A percentile compares a stretch with the other conserved stretches of the same genome.
phyloP scores from a whole-genome alignment of 2,329 filamentous ascomycete species.

The Sarocladium oryzae region DNA sequence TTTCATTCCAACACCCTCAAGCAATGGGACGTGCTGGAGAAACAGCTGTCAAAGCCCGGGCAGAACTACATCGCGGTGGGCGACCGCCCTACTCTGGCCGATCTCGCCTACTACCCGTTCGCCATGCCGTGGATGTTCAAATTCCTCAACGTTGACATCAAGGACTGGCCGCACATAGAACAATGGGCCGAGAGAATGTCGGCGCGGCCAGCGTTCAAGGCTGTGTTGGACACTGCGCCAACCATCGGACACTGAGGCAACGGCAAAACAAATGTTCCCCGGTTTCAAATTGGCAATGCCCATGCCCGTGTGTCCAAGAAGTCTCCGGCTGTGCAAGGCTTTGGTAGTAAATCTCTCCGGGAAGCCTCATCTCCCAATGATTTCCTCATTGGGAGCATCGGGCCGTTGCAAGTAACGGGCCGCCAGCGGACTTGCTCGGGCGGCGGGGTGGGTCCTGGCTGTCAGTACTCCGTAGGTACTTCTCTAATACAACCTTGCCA shows the following conservation, averaged over 20 bases:
- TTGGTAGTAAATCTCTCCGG: too few species aligned
- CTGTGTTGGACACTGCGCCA: background rate
- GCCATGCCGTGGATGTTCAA: slow-evolving; percentile 2
- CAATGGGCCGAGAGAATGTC: background rate
- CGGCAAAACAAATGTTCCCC: background rate
- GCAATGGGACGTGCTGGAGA: background rate
- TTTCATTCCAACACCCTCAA: background rate
- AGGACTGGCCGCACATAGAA: slow-evolving; percentile 1
- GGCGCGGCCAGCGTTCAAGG: background rate
- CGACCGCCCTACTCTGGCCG: background rate
- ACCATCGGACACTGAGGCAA: background rate
- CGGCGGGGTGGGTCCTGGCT: too few species aligned
- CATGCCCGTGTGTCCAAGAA: too few species aligned
- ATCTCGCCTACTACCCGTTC: background rate
- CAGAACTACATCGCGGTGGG: background rate
- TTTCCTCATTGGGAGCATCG: too few species aligned
- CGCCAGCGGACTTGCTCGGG: too few species aligned
- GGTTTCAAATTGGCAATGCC: too few species aligned
- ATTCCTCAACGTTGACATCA: background rate
- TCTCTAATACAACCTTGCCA: too few species aligned
- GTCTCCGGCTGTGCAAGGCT: too few species aligned
- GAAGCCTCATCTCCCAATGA: too few species aligned
- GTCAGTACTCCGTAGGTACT: too few species aligned
- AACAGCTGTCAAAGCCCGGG: slow-evolving; percentile 1
- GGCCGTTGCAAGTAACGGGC: too few species aligned